phyloP scores from a whole-genome alignment of 345 rosid genomes.

The Gossypium ekmanianum region DNA sequence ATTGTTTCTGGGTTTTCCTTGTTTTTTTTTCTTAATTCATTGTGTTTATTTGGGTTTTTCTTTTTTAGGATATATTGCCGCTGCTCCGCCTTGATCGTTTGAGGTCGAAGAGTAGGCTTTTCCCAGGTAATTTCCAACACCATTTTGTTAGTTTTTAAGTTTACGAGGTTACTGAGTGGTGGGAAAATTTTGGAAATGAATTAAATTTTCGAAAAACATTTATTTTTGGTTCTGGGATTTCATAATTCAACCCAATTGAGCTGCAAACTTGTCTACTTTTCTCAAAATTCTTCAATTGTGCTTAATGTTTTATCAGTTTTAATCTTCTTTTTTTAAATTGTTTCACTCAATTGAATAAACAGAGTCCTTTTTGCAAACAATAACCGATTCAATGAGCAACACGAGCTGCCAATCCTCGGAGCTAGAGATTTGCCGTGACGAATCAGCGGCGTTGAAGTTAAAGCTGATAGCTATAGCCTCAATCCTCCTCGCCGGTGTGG shows the following conservation, averaged over 20 bases:
- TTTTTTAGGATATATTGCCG: conserved; percentile 7
- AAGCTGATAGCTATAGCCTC: conserved; percentile 73
- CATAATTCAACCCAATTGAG: not conserved
- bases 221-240: not conserved
- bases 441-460: conserved; percentile 49
- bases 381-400: conserved; percentile 34
- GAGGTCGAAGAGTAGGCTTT: conserved; percentile 5
- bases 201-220: not conserved
- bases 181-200: not conserved
- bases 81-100: conserved; percentile 10
- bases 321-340: not conserved
- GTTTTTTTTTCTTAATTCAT: not conserved
- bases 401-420: conserved; percentile 40
- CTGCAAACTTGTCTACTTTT: not conserved
- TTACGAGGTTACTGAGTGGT: not conserved
- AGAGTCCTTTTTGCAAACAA: conserved; percentile 14
- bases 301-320: not conserved
- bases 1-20: not conserved
- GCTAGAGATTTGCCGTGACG: conserved; percentile 58
- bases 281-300: not conserved
- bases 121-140: conserved; percentile 5
- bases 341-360: not conserved
- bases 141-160: not conserved
- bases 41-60: not conserved
- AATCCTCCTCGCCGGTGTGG: conserved; percentile 59